Evolutionary conservation across 768 basidiomycete species (phyloP).

Genomic region (Filobasidium floriforme): DNA sequence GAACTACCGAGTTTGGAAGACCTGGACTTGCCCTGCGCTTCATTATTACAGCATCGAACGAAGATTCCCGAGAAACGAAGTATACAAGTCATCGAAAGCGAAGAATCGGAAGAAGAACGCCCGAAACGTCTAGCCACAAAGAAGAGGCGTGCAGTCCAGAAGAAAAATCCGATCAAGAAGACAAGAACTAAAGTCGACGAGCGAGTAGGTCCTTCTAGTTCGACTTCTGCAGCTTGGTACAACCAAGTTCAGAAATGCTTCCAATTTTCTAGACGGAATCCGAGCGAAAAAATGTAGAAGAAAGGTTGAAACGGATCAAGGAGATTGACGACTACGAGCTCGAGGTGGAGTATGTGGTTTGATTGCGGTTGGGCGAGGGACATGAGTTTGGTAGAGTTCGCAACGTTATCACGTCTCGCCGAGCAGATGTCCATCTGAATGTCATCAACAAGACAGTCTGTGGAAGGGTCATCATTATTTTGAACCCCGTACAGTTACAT

Average conservation of each 20-base stretch:
- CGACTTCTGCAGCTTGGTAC: background rate
- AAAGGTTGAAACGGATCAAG: background rate
- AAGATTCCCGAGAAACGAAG: background rate
- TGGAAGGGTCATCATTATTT: background rate
- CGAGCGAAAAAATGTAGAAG: background rate
- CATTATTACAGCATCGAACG: background rate
- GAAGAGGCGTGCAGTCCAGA: too few species aligned
- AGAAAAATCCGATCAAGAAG: too few species aligned
- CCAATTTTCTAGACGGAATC: background rate
- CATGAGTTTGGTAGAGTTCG: background rate
- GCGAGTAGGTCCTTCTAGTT: too few species aligned
- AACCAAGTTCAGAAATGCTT: background rate
- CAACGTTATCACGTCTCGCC: background rate
- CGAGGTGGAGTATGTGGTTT: background rate
- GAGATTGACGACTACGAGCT: slow-evolving; percentile 5
- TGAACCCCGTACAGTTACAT: slow-evolving; percentile 4
- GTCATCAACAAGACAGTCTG: background rate
- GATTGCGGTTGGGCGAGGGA: background rate
- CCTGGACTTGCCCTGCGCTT: background rate
- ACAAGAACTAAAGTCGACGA: too few species aligned
- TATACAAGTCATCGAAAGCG: background rate
- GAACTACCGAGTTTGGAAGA: background rate
- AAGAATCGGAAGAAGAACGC: background rate
- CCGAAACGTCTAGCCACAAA: too few species aligned
- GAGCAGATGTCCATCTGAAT: background rate